These are phyloP conservation scores for Globisporangium abappressorium DNA, from an alignment of 352 stramenopile species.

Conservation along the genomic window DNA sequence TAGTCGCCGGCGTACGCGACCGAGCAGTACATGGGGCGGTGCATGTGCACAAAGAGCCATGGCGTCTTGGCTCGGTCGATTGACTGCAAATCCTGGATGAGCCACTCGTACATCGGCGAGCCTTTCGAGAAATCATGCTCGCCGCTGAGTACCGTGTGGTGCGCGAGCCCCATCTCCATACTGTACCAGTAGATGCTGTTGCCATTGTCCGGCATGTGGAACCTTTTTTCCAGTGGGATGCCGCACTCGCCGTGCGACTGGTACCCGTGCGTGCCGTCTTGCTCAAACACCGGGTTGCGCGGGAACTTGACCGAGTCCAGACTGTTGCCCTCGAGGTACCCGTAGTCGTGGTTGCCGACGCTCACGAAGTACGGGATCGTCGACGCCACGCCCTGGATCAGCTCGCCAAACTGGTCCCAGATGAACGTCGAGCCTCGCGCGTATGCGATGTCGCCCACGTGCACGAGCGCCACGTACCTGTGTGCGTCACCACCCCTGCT, in stretches of 20 bases:
- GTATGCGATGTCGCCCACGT: conserved; percentile 83
- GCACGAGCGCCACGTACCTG: conserved; percentile 66
- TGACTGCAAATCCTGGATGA: conserved; percentile 40
- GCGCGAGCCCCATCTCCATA: conserved; percentile 42
- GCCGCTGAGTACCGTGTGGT: conserved; percentile 46
- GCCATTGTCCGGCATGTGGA: conserved; percentile 68
- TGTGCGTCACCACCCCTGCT: conserved; percentile 6
- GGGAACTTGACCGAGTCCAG: conserved; percentile 28
- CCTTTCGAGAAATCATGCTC: conserved; percentile 49
- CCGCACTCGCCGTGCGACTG: conserved; percentile 83
- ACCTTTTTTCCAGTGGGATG: conserved; percentile 64
- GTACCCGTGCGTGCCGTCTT: conserved; percentile 29
- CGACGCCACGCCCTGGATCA: conserved; percentile 76
- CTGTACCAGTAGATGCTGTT: conserved; percentile 61
- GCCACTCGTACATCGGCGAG: conserved; percentile 49
- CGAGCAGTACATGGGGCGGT: conserved; percentile 58
- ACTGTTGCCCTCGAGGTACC: conserved; percentile 31
- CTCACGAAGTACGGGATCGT: conserved; percentile 76
- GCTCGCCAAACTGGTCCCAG: conserved; percentile 83
- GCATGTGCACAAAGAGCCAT: conserved; percentile 58
- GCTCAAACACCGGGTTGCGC: conserved; percentile 30
- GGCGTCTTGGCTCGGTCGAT: conserved; percentile 47
- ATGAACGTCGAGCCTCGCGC: conserved; percentile 60
- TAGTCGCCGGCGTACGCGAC: conserved; percentile 38
- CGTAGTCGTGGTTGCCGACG: conserved; percentile 52